Conservation (phyloP, 2,329 filamentous ascomycete genomes). For the Aaosphaeria pasadenensis region DNA sequence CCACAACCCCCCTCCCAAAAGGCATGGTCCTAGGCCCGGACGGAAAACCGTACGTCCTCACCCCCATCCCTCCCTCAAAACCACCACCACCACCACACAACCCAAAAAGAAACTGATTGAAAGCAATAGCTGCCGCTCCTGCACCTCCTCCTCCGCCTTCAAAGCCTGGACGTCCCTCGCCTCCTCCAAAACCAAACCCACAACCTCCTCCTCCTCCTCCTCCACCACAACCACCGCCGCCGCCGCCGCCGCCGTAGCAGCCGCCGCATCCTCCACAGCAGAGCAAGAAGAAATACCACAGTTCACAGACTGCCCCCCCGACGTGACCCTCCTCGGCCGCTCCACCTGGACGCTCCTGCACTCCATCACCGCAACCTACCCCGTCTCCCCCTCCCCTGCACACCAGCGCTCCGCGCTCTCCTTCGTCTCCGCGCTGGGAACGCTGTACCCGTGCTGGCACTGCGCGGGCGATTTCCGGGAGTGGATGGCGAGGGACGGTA, state of each 20-base stretch:
- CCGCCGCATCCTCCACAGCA: slow-evolving; percentile 39
- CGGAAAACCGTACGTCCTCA: slow-evolving; percentile 72
- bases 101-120: not conserved
- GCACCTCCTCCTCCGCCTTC: slow-evolving; percentile 52
- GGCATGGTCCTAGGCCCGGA: slow-evolving; percentile 75
- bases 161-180: slow-evolving; percentile 60
- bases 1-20: slow-evolving; percentile 61
- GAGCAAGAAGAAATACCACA: slow-evolving; percentile 9
- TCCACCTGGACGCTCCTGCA: slow-evolving; percentile 93
- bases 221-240: slow-evolving; percentile 10
- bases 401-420: slow-evolving; percentile 74
- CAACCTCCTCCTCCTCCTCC: slow-evolving; percentile 23
- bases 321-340: slow-evolving; percentile 83
- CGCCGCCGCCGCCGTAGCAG: slow-evolving; percentile 29
- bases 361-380: slow-evolving; percentile 85
- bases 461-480: slow-evolving; percentile 88
- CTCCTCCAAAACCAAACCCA: slow-evolving; percentile 44
- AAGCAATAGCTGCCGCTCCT: slow-evolving; percentile 63
- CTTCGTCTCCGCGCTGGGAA: slow-evolving; percentile 79
- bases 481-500: slow-evolving; percentile 67
- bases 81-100: not conserved
- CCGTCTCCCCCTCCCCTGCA: slow-evolving; percentile 60
- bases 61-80: not conserved
- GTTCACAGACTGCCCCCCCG: slow-evolving; percentile 72
- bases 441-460: slow-evolving; percentile 91